Evolutionary conservation across 441 rosid species (phyloP).

Genomic region (Melianthus villosus): DNA sequence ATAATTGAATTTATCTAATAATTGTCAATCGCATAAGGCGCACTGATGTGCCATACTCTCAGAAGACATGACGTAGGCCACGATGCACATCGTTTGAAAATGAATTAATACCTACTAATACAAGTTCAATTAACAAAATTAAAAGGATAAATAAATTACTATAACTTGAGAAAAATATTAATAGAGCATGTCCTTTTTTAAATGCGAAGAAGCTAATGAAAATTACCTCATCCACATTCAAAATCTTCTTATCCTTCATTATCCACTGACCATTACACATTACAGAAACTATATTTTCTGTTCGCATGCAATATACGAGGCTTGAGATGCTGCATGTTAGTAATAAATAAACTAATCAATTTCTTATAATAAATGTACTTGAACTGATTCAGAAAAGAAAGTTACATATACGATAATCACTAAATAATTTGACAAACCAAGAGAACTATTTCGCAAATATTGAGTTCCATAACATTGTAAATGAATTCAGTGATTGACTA

Average conservation of each 20-base stretch:
- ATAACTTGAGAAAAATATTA: not conserved
- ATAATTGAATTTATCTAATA: too few species aligned
- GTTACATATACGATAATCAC: not conserved
- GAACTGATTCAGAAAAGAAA: not conserved
- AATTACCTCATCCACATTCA: slow-evolving; percentile 42
- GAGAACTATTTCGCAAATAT: not conserved
- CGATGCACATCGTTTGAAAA: too few species aligned
- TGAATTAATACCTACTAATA: too few species aligned
- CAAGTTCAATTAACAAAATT: too few species aligned
- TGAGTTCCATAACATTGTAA: not conserved
- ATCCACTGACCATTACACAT: slow-evolving; percentile 71
- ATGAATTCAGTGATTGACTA: slow-evolving; percentile 10
- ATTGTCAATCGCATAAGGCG: too few species aligned
- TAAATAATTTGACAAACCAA: not conserved
- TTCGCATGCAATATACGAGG: slow-evolving; percentile 52
- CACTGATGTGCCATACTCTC: too few species aligned
- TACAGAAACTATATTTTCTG: slow-evolving; percentile 47
- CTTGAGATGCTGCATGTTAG: slow-evolving; percentile 34
- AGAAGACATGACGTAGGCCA: too few species aligned
- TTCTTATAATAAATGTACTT: not conserved
- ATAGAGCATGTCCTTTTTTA: not conserved
- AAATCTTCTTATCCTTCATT: slow-evolving; percentile 45
- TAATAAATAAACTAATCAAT: not conserved
- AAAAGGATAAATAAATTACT: not conserved
- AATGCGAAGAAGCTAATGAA: not conserved